Base-by-base conservation (phyloP, 2,329 filamentous ascomycete genomes). In the Cladosporium sphaerospermum region DNA sequence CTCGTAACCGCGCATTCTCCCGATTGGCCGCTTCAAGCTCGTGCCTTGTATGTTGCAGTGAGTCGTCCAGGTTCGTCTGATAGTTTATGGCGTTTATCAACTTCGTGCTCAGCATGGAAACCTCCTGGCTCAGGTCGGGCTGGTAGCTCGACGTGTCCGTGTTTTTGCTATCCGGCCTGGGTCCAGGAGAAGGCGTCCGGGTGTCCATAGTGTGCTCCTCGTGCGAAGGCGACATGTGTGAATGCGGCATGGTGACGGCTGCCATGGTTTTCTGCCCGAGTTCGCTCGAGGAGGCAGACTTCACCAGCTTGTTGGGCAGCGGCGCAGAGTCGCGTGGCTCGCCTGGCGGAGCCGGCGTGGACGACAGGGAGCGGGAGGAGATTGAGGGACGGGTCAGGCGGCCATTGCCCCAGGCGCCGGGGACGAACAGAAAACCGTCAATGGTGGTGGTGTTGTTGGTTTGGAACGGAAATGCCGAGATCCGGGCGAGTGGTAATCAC, bases 21-120 rank as follows among this genome's bases (percentile, higher is more conserved):
- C 85, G 80, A 55, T 79, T 81, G 8, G 89, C 82, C 33, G 80
- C 70, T 52, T 95, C 89, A 44, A 97, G 75, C 66, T 97, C 90
- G 67, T 91, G 85, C 36, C 90, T 83, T 13, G 90, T 87, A 48
- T 83, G 84, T 46, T 89, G 86, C 14, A 99, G 77, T 9, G 83
- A 88, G 69, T 99, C 93, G 70, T 97, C 93, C 42, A 99, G 79
- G 18, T 81, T 85, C 7, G 91, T 96, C 71, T 96, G 91, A 69
- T 95, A 87, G 68, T 99, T 99, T 72, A 99, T 96, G 42, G 93
- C 92, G 66, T 93, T 92, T 62, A 99, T 92, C 58, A 99, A 83
- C 71, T 99, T 99, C 45, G 90, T 92, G 72, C 90, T 97, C 32
- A 99, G 77, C 6, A 88, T 84, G 7, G 92, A 88, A 28, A 99